Conservation (phyloP, 257 asterid genomes). For the Catharanthus roseus region DNA sequence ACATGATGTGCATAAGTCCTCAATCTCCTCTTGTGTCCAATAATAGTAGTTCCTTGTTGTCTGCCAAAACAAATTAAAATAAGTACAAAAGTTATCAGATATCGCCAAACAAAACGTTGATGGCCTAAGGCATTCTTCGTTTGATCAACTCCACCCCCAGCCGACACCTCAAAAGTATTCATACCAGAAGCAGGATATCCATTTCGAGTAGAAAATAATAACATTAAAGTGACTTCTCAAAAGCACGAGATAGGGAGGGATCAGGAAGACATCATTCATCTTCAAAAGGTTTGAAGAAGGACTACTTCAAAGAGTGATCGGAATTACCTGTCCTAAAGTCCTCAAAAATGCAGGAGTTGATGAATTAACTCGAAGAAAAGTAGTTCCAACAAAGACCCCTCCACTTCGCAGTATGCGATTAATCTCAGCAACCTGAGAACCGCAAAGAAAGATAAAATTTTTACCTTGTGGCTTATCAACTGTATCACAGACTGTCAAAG, state of each 20-base stretch:
- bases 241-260: background rate
- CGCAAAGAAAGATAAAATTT: background rate
- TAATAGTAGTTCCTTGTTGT: constrained; percentile 39
- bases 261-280: background rate
- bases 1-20: constrained; percentile 71
- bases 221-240: background rate
- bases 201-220: background rate
- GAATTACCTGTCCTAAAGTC: constrained; percentile 60
- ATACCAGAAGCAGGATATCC: background rate
- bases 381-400: constrained; percentile 84
- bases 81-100: background rate
- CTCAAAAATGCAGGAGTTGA: constrained; percentile 62
- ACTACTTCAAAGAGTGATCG: background rate
- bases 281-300: constrained; percentile 6
- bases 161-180: background rate
- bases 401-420: constrained; percentile 76
- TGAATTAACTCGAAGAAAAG: constrained; percentile 71
- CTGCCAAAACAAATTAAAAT: constrained; percentile 25
- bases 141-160: background rate
- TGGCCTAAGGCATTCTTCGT: background rate
- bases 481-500: background rate
- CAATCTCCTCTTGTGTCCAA: constrained; percentile 71
- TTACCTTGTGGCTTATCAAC: background rate
- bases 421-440: constrained; percentile 76
- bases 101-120: background rate